phyloP scores from a whole-genome alignment of 768 basidiomycete species.

The Lentinula raphanica region DNA sequence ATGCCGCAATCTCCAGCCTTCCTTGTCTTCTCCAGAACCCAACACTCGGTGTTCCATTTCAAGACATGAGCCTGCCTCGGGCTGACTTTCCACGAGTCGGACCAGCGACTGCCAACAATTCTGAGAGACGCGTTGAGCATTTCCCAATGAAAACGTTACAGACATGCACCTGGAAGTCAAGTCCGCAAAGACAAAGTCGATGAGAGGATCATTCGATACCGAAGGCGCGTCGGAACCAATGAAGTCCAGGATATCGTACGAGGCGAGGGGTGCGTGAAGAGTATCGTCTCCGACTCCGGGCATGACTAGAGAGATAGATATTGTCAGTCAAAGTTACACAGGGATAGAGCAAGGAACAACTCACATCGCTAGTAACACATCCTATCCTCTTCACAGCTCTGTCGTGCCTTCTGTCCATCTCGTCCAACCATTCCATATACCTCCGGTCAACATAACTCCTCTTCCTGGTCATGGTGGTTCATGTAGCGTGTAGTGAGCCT shows the following conservation, averaged over 20 bases:
- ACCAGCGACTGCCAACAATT: too few species aligned
- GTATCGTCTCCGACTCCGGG: slow-evolving; percentile 72
- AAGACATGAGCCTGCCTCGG: too few species aligned
- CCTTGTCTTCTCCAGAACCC: too few species aligned
- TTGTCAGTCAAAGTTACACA: not conserved
- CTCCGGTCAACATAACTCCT: slow-evolving; percentile 46
- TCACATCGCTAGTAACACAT: slow-evolving; percentile 69
- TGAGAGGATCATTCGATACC: slow-evolving; percentile 30
- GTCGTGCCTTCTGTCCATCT: slow-evolving; percentile 39
- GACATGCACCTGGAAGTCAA: too few species aligned
- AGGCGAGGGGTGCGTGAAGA: slow-evolving; percentile 55
- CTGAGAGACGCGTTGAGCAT: too few species aligned
- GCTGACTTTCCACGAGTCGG: too few species aligned
- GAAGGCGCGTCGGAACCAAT: slow-evolving; percentile 49
- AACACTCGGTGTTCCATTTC: too few species aligned
- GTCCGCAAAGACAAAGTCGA: slow-evolving; percentile 75
- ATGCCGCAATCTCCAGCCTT: too few species aligned
- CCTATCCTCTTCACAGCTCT: slow-evolving; percentile 45
- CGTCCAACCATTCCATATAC: slow-evolving; percentile 53
- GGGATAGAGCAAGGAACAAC: slow-evolving; percentile 14
- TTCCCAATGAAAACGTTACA: too few species aligned
- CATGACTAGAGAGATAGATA: slow-evolving; percentile 40
- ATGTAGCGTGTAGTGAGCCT: too few species aligned
- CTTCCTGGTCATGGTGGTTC: too few species aligned
- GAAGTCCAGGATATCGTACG: slow-evolving; percentile 50